These are phyloP conservation scores for Colletotrichum sp. DNA, from an alignment of 2,329 filamentous ascomycete genomes.

Conservation along the genomic window DNA sequence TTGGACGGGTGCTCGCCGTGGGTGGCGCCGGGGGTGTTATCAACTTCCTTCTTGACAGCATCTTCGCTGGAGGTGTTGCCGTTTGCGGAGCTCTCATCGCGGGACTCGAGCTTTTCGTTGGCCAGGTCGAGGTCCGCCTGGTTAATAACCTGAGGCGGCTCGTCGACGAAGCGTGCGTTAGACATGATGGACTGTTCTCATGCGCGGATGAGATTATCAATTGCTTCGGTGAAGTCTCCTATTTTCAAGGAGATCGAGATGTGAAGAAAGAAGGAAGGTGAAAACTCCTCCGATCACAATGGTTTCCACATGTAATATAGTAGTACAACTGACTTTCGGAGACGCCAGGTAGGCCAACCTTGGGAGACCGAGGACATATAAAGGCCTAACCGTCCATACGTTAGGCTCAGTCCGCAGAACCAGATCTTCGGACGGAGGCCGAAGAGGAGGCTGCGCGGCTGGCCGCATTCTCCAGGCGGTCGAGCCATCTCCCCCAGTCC, in stretches of 20 bases:
- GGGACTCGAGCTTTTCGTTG: slow-evolving; percentile 40
- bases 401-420: neutral
- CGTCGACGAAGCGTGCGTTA: slow-evolving; percentile 37
- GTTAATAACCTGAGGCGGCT: slow-evolving; percentile 42
- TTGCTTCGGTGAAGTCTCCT: neutral
- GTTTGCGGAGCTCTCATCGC: neutral
- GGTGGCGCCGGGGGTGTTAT: neutral
- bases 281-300: neutral
- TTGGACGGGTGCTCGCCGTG: slow-evolving; percentile 31
- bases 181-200: slow-evolving; percentile 31
- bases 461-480: neutral
- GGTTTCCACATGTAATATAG: neutral
- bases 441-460: neutral
- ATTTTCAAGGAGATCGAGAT: neutral
- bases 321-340: neutral
- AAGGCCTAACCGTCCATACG: neutral
- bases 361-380: neutral
- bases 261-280: neutral
- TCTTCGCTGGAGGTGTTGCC: neutral
- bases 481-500: neutral
- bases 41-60: neutral
- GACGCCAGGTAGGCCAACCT: neutral
- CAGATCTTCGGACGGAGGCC: slow-evolving; percentile 9
- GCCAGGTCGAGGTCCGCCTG: slow-evolving; percentile 38
- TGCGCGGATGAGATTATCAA: neutral